phyloP scores from a whole-genome alignment of 1,139 yeast genomes.

The Taphrina communis region DNA sequence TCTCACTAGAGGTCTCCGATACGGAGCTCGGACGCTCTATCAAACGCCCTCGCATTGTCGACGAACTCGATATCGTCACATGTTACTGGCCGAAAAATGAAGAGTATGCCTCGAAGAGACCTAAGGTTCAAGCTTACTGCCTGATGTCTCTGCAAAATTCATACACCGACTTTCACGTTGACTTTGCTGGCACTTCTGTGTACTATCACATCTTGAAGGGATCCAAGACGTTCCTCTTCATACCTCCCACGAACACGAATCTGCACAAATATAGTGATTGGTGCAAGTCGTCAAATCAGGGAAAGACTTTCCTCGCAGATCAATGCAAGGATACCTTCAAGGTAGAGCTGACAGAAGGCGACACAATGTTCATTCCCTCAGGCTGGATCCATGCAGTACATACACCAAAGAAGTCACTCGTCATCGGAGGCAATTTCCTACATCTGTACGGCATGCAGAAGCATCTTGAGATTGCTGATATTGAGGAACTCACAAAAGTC shows the following conservation, averaged over 20 bases:
- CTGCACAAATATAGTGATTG: slow-evolving; percentile 68
- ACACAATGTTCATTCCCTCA: slow-evolving; percentile 80
- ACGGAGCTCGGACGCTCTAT: slow-evolving; percentile 61
- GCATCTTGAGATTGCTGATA: slow-evolving; percentile 65
- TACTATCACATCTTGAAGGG: slow-evolving; percentile 83
- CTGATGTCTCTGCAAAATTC: slow-evolving; percentile 83
- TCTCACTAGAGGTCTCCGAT: slow-evolving; percentile 76
- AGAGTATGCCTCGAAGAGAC: slow-evolving; percentile 50
- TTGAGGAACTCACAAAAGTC: slow-evolving; percentile 73
- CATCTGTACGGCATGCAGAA: slow-evolving; percentile 66
- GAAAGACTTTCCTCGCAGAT: slow-evolving; percentile 70
- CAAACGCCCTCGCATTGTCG: slow-evolving; percentile 68
- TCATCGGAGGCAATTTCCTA: slow-evolving; percentile 85
- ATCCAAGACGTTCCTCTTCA: slow-evolving; percentile 71
- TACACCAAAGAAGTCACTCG: slow-evolving; percentile 79
- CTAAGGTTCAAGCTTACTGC: slow-evolving; percentile 66
- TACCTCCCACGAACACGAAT: slow-evolving; percentile 74
- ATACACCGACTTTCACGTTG: slow-evolving; percentile 88
- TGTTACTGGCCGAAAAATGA: slow-evolving; percentile 61
- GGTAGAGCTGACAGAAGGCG: slow-evolving; percentile 70
- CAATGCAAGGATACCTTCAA: slow-evolving; percentile 60
- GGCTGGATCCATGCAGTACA: slow-evolving; percentile 95
- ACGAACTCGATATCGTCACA: slow-evolving; percentile 72
- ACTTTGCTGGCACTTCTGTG: slow-evolving; percentile 91
- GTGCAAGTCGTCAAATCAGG: slow-evolving; percentile 72